phyloP scores from a whole-genome alignment of 371 early-diverging fungal genomes.

The Mucor lusitanicus region DNA sequence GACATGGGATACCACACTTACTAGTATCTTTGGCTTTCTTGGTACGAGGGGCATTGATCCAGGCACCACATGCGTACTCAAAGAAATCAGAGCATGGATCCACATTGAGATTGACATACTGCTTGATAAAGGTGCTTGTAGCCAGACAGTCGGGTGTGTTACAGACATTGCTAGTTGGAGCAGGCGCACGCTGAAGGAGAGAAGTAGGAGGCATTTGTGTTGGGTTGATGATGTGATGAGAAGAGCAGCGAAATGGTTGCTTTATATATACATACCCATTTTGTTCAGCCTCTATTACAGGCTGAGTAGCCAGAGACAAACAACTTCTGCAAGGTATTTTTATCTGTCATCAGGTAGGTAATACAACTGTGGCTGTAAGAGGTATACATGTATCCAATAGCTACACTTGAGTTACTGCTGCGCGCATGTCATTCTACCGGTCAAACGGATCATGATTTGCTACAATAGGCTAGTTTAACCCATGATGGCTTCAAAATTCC shows the following conservation, averaged over 20 bases:
- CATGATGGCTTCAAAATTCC: background rate
- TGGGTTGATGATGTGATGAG: background rate
- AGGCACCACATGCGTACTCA: conserved; percentile 46
- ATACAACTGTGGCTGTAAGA: background rate
- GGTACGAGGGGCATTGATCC: conserved; percentile 30
- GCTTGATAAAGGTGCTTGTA: conserved; percentile 38
- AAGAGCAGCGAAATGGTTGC: background rate
- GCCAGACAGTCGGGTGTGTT: conserved; percentile 45
- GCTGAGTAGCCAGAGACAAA: background rate
- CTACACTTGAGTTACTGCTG: background rate
- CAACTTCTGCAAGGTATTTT: background rate
- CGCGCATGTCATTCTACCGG: background rate
- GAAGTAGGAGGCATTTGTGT: background rate
- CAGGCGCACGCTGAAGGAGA: conserved; percentile 1
- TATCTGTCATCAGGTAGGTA: background rate
- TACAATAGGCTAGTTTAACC: background rate
- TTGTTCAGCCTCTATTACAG: background rate
- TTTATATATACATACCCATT: background rate
- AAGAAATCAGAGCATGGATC: conserved; percentile 50
- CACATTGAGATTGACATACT: conserved; percentile 28
- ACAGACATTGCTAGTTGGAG: conserved; percentile 26
- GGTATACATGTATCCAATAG: background rate
- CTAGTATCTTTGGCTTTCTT: conserved; percentile 29
- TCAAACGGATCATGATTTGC: background rate
- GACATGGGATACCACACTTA: no score